Evolutionary conservation across 75 land plant genomes (phyloP), one percentile per base, ranked within the genome.

Genomic region (Sequoiadendron giganteum): DNA sequence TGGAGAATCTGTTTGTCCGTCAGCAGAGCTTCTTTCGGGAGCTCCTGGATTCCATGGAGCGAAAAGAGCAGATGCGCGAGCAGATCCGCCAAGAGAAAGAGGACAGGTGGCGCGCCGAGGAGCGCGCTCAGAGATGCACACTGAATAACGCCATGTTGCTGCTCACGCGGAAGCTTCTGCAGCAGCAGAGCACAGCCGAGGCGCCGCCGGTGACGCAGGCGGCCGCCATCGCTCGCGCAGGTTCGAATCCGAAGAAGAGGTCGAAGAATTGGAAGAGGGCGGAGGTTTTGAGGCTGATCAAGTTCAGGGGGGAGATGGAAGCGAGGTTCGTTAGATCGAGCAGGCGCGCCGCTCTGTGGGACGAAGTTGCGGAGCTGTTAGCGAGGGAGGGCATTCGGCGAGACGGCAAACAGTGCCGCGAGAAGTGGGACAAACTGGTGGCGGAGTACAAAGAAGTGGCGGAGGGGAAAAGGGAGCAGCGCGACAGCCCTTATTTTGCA

Each of bases 401-500:
- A 10, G 91, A 90, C 18, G 91, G 91, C 5, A 90, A 90, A 36
- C 91, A 90, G 85, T 90, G 91, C 86, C 10, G 91, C 19, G 91
- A 90, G 91, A 90, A 90, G 73, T 90, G 91, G 91, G 91, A 90
- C 36, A 90, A 90, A 89, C 56, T 90, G 52, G 87, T 90, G 91
- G 91, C 91, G 28, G 91, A 89, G 85, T 90, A 90, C 84, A 90
- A 89, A 48, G 91, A 90, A 39, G 91, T 90, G 45, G 78, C 72
- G 25, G 90, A 88, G 36, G 90, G 91, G 16, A 78, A 85, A 25
- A 82, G 90, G 42, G 87, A 88, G 42, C 91, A 54, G 83, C 80
- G 90, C 1, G 90, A 90, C 25, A 90, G 90, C 83, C 90, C 85
- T 25, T 90, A 90, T 89, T 90, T 90, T 47, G 83, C 79, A 25